Evolutionary conservation across 257 asterid species (phyloP).

Genomic region (Solanum chaucha): DNA sequence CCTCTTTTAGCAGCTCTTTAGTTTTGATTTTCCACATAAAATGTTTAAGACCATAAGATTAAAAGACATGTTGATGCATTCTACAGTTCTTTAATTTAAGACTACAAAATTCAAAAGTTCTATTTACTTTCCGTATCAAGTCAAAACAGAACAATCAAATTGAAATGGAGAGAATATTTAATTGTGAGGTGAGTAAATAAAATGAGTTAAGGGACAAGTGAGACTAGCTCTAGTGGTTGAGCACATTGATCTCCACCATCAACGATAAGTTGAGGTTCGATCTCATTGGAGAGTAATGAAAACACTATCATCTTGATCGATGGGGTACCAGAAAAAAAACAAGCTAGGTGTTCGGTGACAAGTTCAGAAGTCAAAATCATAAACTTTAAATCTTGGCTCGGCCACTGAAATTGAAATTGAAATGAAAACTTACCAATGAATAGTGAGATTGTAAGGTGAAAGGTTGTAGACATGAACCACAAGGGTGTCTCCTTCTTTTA

Average conservation of each 20-base stretch:
- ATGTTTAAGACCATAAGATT: neutral
- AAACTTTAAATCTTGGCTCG: neutral
- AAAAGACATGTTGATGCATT: neutral
- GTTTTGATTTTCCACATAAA: neutral
- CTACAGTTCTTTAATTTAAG: no score
- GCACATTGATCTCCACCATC: neutral
- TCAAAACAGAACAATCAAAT: no score
- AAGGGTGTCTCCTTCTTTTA: slow-evolving; percentile 5
- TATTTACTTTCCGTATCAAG: no score
- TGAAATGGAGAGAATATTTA: no score
- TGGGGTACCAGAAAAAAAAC: neutral
- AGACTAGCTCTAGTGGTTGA: no score
- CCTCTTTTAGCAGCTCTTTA: neutral
- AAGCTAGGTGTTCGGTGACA: neutral
- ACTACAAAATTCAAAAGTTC: no score
- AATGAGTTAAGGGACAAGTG: no score
- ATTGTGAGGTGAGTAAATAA: no score
- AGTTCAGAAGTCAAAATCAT: neutral
- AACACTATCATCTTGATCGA: neutral
- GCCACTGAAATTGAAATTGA: neutral
- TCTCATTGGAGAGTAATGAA: neutral
- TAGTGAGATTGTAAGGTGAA: slow-evolving; percentile 9
- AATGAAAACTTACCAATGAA: slow-evolving; percentile 5
- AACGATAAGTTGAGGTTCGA: neutral
- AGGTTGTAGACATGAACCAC: slow-evolving; percentile 5